These are phyloP conservation scores for Dryas drummondii DNA, from an alignment of 306 rosid species.

Conservation along the genomic window DNA sequence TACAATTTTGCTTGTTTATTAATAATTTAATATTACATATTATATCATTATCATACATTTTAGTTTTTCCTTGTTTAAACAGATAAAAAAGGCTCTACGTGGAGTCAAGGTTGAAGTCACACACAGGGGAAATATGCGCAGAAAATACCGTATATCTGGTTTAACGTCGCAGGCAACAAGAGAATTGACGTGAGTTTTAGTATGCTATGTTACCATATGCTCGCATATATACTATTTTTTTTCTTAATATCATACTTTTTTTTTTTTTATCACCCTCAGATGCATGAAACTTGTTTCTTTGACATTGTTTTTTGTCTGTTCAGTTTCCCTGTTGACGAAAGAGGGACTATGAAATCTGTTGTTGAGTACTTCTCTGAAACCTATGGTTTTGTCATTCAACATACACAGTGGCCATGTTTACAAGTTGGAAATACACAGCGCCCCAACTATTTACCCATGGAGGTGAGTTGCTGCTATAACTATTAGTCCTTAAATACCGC, in stretches of 20 bases:
- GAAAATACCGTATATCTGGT: constrained; percentile 91
- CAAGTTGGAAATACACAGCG: constrained; percentile 93
- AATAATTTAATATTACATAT: no score
- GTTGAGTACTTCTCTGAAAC: constrained; percentile 90
- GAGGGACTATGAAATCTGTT: constrained; percentile 88
- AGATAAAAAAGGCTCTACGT: constrained; percentile 93
- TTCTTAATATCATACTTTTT: background rate
- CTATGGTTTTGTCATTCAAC: constrained; percentile 80
- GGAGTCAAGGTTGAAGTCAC: constrained; percentile 98
- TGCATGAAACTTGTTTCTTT: constrained; percentile 3
- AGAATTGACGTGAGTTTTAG: constrained; percentile 70
- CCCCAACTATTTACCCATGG: constrained; percentile 95
- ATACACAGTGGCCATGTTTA: constrained; percentile 93
- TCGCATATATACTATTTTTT: no score
- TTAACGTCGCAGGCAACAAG: constrained; percentile 90
- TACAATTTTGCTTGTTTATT: background rate
- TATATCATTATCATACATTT: background rate
- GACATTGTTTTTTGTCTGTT: constrained; percentile 12
- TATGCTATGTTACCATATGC: background rate
- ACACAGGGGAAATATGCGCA: constrained; percentile 91
- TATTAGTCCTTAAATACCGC: background rate
- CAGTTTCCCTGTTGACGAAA: constrained; percentile 95
- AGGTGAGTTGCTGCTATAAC: constrained; percentile 39
- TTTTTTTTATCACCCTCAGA: background rate
- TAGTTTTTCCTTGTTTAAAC: constrained; percentile 16